These are phyloP conservation scores for Ascochyta lentis DNA, from an alignment of 2,329 filamentous ascomycete species.

Conservation along the genomic window DNA sequence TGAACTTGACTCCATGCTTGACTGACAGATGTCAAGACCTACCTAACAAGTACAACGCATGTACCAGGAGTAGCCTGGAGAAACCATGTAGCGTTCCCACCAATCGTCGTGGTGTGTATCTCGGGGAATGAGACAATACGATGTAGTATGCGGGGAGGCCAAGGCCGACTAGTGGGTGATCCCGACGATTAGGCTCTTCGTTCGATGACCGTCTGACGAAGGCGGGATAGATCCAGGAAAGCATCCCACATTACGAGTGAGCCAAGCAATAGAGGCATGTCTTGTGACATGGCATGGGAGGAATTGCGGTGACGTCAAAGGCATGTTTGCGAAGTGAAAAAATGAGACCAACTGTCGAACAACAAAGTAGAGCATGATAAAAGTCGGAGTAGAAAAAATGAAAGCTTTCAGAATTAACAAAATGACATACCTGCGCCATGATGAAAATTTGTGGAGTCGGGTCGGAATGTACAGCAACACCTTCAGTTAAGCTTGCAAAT, in stretches of 20 bases:
- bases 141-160: slow-evolving; percentile 2
- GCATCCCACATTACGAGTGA: neutral
- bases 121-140: neutral
- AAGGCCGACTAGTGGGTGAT: slow-evolving; percentile 1
- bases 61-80: neutral
- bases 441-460: too few relatives aligned
- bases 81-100: neutral
- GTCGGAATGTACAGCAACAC: too few relatives aligned
- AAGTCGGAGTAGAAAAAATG: too few relatives aligned
- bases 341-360: neutral
- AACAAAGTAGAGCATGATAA: neutral
- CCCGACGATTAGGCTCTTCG: neutral
- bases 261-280: neutral
- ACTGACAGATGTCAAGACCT: neutral
- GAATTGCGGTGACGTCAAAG: neutral
- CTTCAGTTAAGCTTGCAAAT: neutral
- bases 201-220: neutral
- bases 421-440: too few relatives aligned
- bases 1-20: neutral
- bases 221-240: neutral
- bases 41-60: neutral
- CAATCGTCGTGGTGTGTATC: neutral
- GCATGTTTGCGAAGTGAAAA: neutral
- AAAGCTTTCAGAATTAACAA: too few relatives aligned
- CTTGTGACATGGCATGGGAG: neutral